Base-by-base conservation (phyloP, 768 basidiomycete species). In the Tulasnella sp. region DNA sequence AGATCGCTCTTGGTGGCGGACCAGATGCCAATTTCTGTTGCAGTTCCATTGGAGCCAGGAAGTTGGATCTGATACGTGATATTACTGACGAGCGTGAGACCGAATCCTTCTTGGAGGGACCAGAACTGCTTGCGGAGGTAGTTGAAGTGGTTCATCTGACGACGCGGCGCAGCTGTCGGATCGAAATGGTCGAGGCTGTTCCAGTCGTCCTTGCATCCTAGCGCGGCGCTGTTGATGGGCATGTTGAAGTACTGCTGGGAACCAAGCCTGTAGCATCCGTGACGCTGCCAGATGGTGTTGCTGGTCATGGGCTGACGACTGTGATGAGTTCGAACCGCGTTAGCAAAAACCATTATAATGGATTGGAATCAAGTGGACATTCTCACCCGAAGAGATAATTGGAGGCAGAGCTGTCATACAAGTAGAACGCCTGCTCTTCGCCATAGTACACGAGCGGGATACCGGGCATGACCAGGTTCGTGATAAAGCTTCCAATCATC, bases 101-200 rank as follows among this genome's bases (percentile, higher is more conserved):
- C 78, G 66, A 83, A 89, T 2, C 92, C 92, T 65, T 96, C 92
- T 69, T 88, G 88, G 10, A 94, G 76, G 2, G 86, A 76, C 22
- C 76, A 79, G 70, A 85, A 94, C 12, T 75, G 70, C 4, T 68
- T 68, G 29, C 92, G 84, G 38, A 94, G 75, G 65, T 80, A 76
- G 59, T 84, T 69, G 73, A 89, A 84, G 54, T 86, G 87, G 17
- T 80, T 68, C 66, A 89, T 82, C 59, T 89, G 67, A 58, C 90
- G 83, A 41, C 86, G 80, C 41, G 78, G 77, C 66, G 87, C 83
- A 11, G 83, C 73, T 1, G 92, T 93, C 12, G 91, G 90, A 70
- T 96, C 92, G 68, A 94, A 94, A 69, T 96, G 92, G 66, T 96
- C 92, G 30, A 93, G 80, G 2, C 87, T 80, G 69, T 94, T 93